Percentiles rank a stretch among this genome's conserved stretches.
Evolutionary conservation across 1,284 basidiomycete genomes (phyloP).

Genomic region (Ceratobasidium sp.): DNA sequence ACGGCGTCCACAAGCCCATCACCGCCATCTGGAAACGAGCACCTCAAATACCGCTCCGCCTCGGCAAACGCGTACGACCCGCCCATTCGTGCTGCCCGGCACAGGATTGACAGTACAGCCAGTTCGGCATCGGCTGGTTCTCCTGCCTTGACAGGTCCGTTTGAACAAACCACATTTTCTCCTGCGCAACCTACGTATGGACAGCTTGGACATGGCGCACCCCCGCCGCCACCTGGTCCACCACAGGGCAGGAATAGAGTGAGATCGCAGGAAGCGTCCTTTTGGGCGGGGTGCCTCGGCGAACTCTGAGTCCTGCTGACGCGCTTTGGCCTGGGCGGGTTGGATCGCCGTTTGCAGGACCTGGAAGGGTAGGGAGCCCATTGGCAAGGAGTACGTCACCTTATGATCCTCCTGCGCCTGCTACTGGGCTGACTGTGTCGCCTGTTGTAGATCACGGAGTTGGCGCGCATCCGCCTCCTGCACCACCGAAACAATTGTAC

Average conservation of each 20-base stretch:
- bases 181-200: conserved; percentile 31
- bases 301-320: conserved; percentile 33
- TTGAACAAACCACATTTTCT: conserved; percentile 23
- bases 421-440: not conserved
- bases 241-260: not conserved
- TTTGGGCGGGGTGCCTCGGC: not conserved
- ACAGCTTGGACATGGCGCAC: conserved; percentile 18
- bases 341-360: conserved; percentile 33
- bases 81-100: conserved; percentile 64
- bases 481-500: conserved; percentile 9
- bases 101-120: conserved; percentile 34
- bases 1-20: conserved; percentile 48
- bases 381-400: conserved; percentile 17
- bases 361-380: conserved; percentile 23
- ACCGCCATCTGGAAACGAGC: conserved; percentile 49
- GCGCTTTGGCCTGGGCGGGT: conserved; percentile 24
- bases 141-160: conserved; percentile 15
- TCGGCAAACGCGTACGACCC: conserved; percentile 83
- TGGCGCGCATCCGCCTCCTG: conserved; percentile 5
- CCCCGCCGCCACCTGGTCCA: conserved; percentile 14
- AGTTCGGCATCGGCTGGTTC: conserved; percentile 33
- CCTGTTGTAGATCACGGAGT: conserved; percentile 3
- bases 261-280: conserved; percentile 18
- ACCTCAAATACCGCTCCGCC: conserved; percentile 67
- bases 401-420: conserved; percentile 33